phyloP scores from a whole-genome alignment of 768 basidiomycete genomes.

The Mrakia hoshinonis region DNA sequence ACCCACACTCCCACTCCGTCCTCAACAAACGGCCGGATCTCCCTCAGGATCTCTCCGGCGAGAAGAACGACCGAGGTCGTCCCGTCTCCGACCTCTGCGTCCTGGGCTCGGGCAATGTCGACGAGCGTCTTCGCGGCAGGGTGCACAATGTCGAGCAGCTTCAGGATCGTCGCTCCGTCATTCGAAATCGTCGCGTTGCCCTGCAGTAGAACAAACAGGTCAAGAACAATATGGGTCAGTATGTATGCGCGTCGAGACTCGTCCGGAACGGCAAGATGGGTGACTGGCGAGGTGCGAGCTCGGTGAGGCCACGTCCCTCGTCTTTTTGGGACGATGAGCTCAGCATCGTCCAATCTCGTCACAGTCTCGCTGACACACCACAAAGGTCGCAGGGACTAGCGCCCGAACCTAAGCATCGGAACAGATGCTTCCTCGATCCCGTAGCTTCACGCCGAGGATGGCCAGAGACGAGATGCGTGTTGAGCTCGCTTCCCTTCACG shows the following conservation, averaged over 20 bases:
- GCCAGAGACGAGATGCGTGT: background rate
- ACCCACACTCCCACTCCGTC: constrained; percentile 96
- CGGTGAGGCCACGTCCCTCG: constrained; percentile 6
- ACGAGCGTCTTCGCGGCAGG: constrained; percentile 96
- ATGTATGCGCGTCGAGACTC: background rate
- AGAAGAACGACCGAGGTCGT: constrained; percentile 93
- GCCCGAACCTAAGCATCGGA: too few relatives aligned
- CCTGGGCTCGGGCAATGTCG: constrained; percentile 95
- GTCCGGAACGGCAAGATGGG: background rate
- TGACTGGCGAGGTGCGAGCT: background rate
- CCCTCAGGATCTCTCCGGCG: constrained; percentile 88
- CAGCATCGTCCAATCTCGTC: background rate
- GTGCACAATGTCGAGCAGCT: constrained; percentile 93
- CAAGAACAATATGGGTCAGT: too few relatives aligned
- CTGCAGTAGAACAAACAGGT: constrained; percentile 40
- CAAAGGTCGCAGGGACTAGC: background rate
- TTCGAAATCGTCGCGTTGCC: constrained; percentile 98
- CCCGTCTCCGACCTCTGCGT: constrained; percentile 96
- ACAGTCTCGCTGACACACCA: too few relatives aligned
- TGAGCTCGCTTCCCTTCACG: constrained; percentile 48
- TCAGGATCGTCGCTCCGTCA: constrained; percentile 97
- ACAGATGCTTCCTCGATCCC: too few relatives aligned
- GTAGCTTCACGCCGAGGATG: too few relatives aligned
- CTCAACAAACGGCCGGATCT: constrained; percentile 81
- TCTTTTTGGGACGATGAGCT: constrained; percentile 12